Evolutionary conservation across 148 eudicot species (phyloP).

Genomic region (Vaccinium macrocarpon): DNA sequence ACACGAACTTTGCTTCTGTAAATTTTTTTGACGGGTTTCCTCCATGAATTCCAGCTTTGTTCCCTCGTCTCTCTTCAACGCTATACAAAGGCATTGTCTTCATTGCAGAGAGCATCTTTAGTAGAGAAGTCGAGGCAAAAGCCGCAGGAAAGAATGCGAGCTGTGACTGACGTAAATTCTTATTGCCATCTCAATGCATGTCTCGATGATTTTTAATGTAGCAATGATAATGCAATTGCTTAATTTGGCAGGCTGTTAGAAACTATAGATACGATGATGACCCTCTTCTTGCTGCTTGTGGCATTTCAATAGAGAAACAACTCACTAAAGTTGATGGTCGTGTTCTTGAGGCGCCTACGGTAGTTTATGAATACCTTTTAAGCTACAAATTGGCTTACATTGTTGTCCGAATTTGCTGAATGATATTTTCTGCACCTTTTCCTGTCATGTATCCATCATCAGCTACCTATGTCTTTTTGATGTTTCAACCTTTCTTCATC

Average conservation of each 20-base stretch:
- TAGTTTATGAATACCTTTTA: slow-evolving; percentile 15
- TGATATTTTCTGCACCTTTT: background rate
- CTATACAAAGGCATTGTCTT: slow-evolving; percentile 56
- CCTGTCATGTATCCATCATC: background rate
- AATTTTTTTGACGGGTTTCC: background rate
- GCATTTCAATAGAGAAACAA: slow-evolving; percentile 61
- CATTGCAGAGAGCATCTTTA: slow-evolving; percentile 57
- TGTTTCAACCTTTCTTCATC: background rate
- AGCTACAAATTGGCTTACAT: background rate
- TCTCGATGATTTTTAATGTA: background rate
- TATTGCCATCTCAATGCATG: slow-evolving; percentile 6
- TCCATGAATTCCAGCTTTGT: slow-evolving; percentile 54
- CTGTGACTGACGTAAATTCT: slow-evolving; percentile 58
- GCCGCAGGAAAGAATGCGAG: slow-evolving; percentile 64
- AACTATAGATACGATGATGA: slow-evolving; percentile 53
- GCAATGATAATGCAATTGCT: slow-evolving; percentile 20
- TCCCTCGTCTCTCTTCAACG: slow-evolving; percentile 79
- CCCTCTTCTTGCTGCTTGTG: slow-evolving; percentile 56
- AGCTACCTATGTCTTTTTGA: background rate
- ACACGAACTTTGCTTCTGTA: background rate
- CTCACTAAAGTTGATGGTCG: slow-evolving; percentile 74
- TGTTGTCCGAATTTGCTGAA: background rate
- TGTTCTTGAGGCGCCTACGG: slow-evolving; percentile 81
- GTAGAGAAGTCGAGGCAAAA: slow-evolving; percentile 75
- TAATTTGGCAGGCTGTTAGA: slow-evolving; percentile 54